Evolutionary conservation across 169 alveolate genomes (phyloP), one percentile per base, ranked within the genome.

Genomic region (Babesia sp.): DNA sequence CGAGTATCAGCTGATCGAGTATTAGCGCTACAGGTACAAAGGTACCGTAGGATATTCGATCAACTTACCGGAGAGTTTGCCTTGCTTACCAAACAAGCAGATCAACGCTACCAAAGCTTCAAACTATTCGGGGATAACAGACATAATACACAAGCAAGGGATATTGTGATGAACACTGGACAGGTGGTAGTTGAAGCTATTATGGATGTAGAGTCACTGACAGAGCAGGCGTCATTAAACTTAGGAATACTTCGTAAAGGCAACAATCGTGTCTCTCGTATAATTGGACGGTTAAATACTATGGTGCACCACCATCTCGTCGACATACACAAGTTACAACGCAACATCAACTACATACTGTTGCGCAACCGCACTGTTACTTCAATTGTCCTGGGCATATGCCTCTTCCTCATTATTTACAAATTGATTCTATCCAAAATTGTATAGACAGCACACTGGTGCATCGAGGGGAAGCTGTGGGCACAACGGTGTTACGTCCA

Each of bases 131-230:
- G 60, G 3, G 76, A 71, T 54, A 39, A 69, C 24, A 37, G 63
- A 31, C 45, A 39, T 51, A 28, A 53, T 3, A 3, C 54, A 29
- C 59, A 64, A 41, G 31, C 60, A 36, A 41, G 48, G 8, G 74
- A 37, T 24, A 34, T 26, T 14, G 39, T 51, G 7, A 9, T 33
- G n/a, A 36, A 71, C 45, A 18, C 79, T 31, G 68, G 77, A 11
- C 46, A 69, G 66, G 88, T 57, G 1, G 60, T 80, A 16, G 79
- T 59, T 8, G 83, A 80, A 41, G 83, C 88, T n/a, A 71, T 80
- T 4, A 71, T 69, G 64, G 88, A 80, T 39, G 78, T 80, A 18
- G 88, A 80, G 53, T 80, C 88, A 42, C 71, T 80, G 26, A 69
- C 84, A 9, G 84, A 71, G 33, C 84, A 80, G 64, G 88, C 88